Base-by-base conservation (phyloP, 345 rosid genomes). In the Arabis alpina region DNA sequence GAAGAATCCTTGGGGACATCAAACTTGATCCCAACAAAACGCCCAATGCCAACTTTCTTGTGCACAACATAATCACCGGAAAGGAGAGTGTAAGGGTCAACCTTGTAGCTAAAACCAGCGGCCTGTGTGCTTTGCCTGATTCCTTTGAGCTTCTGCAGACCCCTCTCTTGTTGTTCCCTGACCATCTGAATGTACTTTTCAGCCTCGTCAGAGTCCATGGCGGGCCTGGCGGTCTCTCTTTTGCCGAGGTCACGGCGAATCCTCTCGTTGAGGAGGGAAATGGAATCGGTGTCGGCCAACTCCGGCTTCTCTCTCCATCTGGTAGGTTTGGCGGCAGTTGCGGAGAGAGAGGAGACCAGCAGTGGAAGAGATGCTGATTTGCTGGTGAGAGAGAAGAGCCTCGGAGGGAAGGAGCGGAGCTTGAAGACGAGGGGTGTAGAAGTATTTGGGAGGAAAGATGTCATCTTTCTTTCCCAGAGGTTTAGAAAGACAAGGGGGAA, bases 41-140 rank as follows among this genome's bases (percentile, higher is more conserved):
- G 84, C 61, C 98, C 98, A 68, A 93, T 67, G 3, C 98, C 97
- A 24, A 87, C 96, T 76, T 93, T 93, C 87, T 87, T 91, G 76
- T 93, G 98, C 67, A 93, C 96, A 48, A 89, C 97, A 80, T 91
- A 91, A 64, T 93, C 98, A 60, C 96, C 97, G 2, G 91, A 76
- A 54, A 76, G 64, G 39, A 93, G 86, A 36, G 58, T 71, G 72
- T 89, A 86, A 13, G 98, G 98, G 56, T 93, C 98, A 61, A 85
- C 98, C 81, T 86, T 93, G 78, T 87, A 93, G 75, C 82, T 88
- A 68, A 90, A 84, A 60, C 62, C 82, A 9, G 63, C 82, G 8
- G 63, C 86, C 59, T 39, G 65, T 16, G 74, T 54, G 3, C 56
- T 76, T 36, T 71, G 76, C 74, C 84, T 83, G 2, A 82, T 74